Evolutionary conservation across 345 rosid species (phyloP).

Genomic region (Raphanus sativus): DNA sequence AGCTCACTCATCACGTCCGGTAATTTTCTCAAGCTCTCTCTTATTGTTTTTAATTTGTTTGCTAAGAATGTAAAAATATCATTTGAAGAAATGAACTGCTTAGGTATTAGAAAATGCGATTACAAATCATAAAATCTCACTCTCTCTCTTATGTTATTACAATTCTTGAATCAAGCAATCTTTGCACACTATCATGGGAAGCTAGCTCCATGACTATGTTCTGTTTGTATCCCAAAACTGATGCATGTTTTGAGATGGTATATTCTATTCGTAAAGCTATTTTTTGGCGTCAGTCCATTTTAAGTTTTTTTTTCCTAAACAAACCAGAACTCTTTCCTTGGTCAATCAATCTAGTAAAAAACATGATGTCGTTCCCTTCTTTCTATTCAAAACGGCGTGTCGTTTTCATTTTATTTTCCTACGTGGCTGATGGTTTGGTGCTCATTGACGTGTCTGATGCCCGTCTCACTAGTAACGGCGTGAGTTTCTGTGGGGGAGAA

Average conservation of each 20-base stretch:
- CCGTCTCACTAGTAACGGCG: conserved; percentile 7
- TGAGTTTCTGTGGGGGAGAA: not conserved
- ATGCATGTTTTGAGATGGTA: not conserved
- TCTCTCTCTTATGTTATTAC: not conserved
- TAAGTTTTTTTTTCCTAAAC: not conserved
- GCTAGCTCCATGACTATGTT: not conserved
- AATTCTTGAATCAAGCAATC: not conserved
- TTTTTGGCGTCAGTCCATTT: not conserved
- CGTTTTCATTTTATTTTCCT: not conserved
- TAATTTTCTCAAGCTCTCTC: conserved; percentile 6
- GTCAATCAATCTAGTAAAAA: not conserved
- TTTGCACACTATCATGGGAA: not conserved
- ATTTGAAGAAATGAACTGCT: not conserved
- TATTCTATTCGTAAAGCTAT: not conserved
- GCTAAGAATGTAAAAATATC: not conserved
- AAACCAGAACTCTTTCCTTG: not conserved
- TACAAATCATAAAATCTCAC: not conserved
- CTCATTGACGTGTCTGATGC: not conserved
- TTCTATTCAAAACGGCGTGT: not conserved
- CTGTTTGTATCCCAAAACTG: not conserved
- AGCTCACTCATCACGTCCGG: not conserved
- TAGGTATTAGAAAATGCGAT: not conserved
- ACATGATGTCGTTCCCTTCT: not conserved
- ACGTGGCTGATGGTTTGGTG: not conserved
- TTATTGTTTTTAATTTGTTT: too few relatives aligned